Base-by-base conservation (phyloP, 768 basidiomycete genomes). In the Russula vinacea region DNA sequence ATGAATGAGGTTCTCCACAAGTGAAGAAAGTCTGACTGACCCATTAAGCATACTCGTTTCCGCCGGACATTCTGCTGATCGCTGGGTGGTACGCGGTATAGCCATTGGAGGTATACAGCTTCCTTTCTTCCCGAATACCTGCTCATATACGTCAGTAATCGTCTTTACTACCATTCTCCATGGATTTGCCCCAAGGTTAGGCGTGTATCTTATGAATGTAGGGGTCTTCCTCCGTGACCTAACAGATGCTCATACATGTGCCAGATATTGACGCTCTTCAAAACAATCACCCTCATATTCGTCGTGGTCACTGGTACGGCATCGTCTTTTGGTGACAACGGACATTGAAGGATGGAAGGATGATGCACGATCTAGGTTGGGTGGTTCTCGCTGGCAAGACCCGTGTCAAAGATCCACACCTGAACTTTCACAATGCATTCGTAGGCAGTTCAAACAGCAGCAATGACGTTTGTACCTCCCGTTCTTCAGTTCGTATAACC, bases 301-400 rank as follows among this genome's bases (percentile, higher is more conserved):
- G 72, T 88, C 50, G 80, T 84, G 2, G 71, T 86, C 50, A 80
- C 83, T 8, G 82, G 82, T 68, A 58, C 16, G 69, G 11, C 17
- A 6, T 16, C 8, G 3, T 40, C 26, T n/a, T 9, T 50, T 29
- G 44, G 35, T 40, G 26, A 22, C 17, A 7, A 35, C 42, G 22
- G 6, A 45, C 8, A 6, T 47, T 24, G n/a, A n/a, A n/a, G n/a
- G n/a, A n/a, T n/a, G 40, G 13, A 45, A 45, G 11, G 19, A 42
- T 19, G 16, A 45, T 5, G 24, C 29, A 60, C 13, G 14, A 22
- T 32, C 9, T 35, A 78, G 84, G 85, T 5, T 81, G 84, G 76
- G 84, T 82, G 26, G 86, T 87, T 11, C 78, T 88, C 16, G 79
- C 81, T 5, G 86, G 85, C 0, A 75, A 78, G 57, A 86, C 84